phyloP scores from a whole-genome alignment of 2,329 filamentous ascomycete species.

The Trichoderma simmonsii region DNA sequence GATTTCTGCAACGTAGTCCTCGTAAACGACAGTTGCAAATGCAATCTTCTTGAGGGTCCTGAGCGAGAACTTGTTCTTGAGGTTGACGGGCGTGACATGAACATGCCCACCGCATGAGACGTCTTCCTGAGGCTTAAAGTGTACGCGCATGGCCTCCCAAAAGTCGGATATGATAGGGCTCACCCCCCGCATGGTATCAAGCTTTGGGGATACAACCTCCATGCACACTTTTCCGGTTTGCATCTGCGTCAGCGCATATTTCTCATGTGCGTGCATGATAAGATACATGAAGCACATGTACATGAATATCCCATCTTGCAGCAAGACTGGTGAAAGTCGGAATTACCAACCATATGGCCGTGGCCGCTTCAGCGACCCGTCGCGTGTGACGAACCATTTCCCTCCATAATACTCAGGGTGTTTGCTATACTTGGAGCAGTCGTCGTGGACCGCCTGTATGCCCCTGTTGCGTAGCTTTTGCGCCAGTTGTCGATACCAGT shows the following conservation, averaged over 20 bases:
- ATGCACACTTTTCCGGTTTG: conserved; percentile 35
- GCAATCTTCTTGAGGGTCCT: conserved; percentile 37
- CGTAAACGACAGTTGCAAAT: conserved; percentile 35
- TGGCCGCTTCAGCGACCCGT: conserved; percentile 39
- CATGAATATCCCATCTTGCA: background rate
- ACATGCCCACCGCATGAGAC: conserved; percentile 39
- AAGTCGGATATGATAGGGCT: conserved; percentile 37
- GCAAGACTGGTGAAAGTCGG: background rate
- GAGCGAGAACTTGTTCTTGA: conserved; percentile 36
- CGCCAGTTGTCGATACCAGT: conserved; percentile 41
- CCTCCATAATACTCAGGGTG: conserved; percentile 42
- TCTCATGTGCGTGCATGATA: background rate
- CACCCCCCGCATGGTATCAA: conserved; percentile 35
- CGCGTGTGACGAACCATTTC: conserved; percentile 42
- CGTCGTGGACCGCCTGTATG: conserved; percentile 37
- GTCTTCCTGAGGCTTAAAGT: conserved; percentile 37
- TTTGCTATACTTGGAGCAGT: conserved; percentile 39
- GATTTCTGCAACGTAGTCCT: conserved; percentile 34
- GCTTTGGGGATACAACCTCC: conserved; percentile 40
- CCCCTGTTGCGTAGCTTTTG: conserved; percentile 39
- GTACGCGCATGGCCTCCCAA: conserved; percentile 42
- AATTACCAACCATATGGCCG: conserved; percentile 33
- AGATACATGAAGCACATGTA: background rate
- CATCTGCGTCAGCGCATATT: conserved; percentile 8
- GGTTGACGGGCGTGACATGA: conserved; percentile 37